These are phyloP conservation scores for Xylaria sp. DNA, from an alignment of 2,329 filamentous ascomycete genomes.

Conservation along the genomic window DNA sequence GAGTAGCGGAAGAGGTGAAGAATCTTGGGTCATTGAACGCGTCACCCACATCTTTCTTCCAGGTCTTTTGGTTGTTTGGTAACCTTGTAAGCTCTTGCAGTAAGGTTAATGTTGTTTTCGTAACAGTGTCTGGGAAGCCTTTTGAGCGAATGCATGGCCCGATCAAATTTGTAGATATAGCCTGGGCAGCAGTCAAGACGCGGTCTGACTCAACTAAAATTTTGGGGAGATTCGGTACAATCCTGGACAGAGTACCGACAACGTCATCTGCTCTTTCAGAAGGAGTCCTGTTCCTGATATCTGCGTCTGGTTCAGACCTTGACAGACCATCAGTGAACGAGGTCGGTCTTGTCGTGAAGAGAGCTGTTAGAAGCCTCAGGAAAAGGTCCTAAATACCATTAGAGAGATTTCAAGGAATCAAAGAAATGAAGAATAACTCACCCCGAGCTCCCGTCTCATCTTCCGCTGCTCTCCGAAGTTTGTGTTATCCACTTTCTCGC, in stretches of 20 bases:
- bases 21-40: conserved; percentile 92
- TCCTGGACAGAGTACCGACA: conserved; percentile 79
- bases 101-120: conserved; percentile 75
- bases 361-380: conserved; percentile 85
- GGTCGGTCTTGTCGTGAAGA: conserved; percentile 89
- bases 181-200: conserved; percentile 78
- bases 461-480: conserved; percentile 94
- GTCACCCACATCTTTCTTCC: conserved; percentile 92
- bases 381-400: conserved; percentile 78
- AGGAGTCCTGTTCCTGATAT: conserved; percentile 50
- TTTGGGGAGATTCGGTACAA: conserved; percentile 82
- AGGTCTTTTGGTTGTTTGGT: conserved; percentile 83
- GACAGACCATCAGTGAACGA: conserved; percentile 70
- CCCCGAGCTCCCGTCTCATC: conserved; percentile 89
- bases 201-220: conserved; percentile 89
- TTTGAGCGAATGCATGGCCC: conserved; percentile 85
- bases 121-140: conserved; percentile 86
- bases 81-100: conserved; percentile 81
- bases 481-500: conserved; percentile 96
- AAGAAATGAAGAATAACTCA: conserved; percentile 62
- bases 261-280: conserved; percentile 75
- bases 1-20: conserved; percentile 74
- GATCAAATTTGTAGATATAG: conserved; percentile 85
- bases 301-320: conserved; percentile 53
- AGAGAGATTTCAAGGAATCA: conserved; percentile 39